Evolutionary conservation across 805 yeast genomes (phyloP), one percentile per base, ranked within the genome.

Genomic region (Candida silvicultrix): DNA sequence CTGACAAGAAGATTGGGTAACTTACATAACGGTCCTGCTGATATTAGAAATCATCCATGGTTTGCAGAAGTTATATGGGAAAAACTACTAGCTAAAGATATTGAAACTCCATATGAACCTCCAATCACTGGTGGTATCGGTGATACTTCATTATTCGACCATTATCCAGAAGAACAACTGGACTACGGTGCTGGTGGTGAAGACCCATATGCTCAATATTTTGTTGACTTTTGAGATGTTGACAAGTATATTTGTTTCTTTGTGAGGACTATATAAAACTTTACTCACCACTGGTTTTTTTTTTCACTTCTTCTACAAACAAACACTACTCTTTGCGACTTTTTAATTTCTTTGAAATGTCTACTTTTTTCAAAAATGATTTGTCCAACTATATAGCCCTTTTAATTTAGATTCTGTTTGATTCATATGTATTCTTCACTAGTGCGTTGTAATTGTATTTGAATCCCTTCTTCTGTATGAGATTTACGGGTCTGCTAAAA

Each of bases 41-140:
- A 90, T 62, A 84, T 90, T 49, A 85, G 88, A 63, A 78, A 77
- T 50, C 97, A 90, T 62, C 82, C 87, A 0, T 90, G 97, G 97
- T 90, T 90, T 58, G 71, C 77, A 45, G 97, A 90, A 63, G 97
- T 90, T 20, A 83, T 87, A 8, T 90, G 97, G 97, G 96, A 89
- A 46, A 85, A 85, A 63, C 73, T 90, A 49, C 68, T 88, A 44
- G 78, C 85, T 40, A 84, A 89, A 59, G 89, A 87, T 56, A 90
- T 90, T 45, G 97, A 90, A 60, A 90, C 97, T 4, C 97, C 97
- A 2, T 90, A 90, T 62, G 97, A 90, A 65, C 97, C 97, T 8
- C 96, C 96, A 20, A 88, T 90, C 53, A 85, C 90, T 42, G 79
- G 85, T 21, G 96, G 96, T n/a, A 90, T 84, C 25, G 97, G 97